Evolutionary conservation across 495 filamentous ascomycete species (phyloP).

Genomic region (Trichoderma asperelloides): DNA sequence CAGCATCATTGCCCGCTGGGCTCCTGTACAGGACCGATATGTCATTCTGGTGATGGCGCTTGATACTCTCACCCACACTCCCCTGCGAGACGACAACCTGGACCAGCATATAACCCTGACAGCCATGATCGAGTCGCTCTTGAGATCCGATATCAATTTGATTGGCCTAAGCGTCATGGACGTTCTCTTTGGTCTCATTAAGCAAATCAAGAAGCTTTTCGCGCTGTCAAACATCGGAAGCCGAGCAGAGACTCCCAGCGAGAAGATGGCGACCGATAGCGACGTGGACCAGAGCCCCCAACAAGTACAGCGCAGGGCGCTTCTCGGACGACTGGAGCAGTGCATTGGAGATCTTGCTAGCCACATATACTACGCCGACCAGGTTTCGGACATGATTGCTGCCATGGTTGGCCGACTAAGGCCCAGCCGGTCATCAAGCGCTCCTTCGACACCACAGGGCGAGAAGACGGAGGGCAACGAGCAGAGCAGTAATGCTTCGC

Average conservation of each 20-base stretch:
- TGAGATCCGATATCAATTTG: slow-evolving; percentile 81
- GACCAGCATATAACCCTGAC: slow-evolving; percentile 62
- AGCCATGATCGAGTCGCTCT: slow-evolving; percentile 66
- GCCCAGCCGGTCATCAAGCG: slow-evolving; percentile 40
- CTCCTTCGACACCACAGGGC: slow-evolving; percentile 28
- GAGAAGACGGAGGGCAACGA: slow-evolving; percentile 28
- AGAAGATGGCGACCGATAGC: slow-evolving; percentile 17
- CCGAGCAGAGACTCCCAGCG: slow-evolving; percentile 17
- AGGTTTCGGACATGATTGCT: slow-evolving; percentile 83
- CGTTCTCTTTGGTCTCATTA: slow-evolving; percentile 69
- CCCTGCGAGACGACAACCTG: slow-evolving; percentile 55
- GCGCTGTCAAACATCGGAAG: slow-evolving; percentile 44
- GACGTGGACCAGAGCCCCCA: slow-evolving; percentile 11
- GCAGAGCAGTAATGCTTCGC: slow-evolving; percentile 15
- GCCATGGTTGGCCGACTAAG: slow-evolving; percentile 69
- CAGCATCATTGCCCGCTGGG: slow-evolving; percentile 68
- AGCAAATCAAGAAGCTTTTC: slow-evolving; percentile 65
- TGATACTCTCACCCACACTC: slow-evolving; percentile 58
- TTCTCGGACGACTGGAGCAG: slow-evolving; percentile 58
- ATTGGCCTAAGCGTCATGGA: slow-evolving; percentile 94
- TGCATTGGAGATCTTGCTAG: slow-evolving; percentile 82
- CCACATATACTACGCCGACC: slow-evolving; percentile 89
- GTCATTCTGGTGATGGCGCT: slow-evolving; percentile 72
- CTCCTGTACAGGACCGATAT: slow-evolving; percentile 85
- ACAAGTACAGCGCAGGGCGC: slow-evolving; percentile 31